phyloP scores from a whole-genome alignment of 441 rosid species.

The Codiaeum variegatum region DNA sequence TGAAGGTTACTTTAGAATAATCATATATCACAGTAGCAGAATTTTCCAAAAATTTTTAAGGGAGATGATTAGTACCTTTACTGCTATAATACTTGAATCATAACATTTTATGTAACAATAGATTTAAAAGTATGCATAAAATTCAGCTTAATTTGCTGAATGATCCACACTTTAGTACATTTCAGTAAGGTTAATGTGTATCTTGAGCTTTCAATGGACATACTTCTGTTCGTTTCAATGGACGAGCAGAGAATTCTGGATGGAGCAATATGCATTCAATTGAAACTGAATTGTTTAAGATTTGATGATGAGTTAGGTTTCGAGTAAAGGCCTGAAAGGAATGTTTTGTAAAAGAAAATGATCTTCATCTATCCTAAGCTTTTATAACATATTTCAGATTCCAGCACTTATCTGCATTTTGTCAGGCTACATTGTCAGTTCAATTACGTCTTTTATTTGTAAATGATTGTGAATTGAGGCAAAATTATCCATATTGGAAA shows the following conservation, averaged over 20 bases:
- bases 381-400: not conserved
- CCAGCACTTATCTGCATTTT: not conserved
- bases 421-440: not conserved
- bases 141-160: not conserved
- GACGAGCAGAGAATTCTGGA: not conserved
- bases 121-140: not conserved
- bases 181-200: not conserved
- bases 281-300: not conserved
- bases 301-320: not conserved
- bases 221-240: not conserved
- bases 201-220: not conserved
- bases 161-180: not conserved
- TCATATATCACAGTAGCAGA: not conserved
- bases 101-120: not conserved
- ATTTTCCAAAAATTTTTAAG: not conserved
- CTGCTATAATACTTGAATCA: not conserved
- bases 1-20: not conserved
- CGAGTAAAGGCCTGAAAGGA: not conserved
- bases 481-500: constrained; percentile 16
- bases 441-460: constrained; percentile 7
- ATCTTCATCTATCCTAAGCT: not conserved
- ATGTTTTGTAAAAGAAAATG: not conserved
- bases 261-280: constrained; percentile 4
- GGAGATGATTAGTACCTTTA: not conserved
- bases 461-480: constrained; percentile 9